Base-by-base conservation (phyloP, 2,329 filamentous ascomycete genomes). In the Botrytis deweyae region DNA sequence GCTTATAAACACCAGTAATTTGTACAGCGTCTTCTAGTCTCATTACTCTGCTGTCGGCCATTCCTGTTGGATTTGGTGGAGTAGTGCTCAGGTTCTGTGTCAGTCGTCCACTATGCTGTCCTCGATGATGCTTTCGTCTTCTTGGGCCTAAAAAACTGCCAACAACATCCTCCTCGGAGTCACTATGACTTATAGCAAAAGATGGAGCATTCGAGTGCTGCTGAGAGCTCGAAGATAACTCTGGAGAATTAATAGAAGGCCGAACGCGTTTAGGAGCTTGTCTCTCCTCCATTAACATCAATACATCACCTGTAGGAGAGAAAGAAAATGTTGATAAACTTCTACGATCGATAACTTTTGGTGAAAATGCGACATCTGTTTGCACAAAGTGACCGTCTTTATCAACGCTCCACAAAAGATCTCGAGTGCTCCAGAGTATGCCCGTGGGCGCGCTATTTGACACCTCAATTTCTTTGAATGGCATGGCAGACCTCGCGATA, bases 381-480 rank as follows among this genome's bases (percentile, higher is more conserved):
- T 92, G 90, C 42, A 85, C 87, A 74, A 92, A 91, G 4, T 86
- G 80, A 0, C 88, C 88, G 76, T 92, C 90, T 38, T 85, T 85
- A 1, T 89, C 89, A 10, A 87, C 90, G 1, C 89, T 90, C 90
- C 90, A 92, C 0, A 92, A 81, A 64, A 91, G 84, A 76, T 91
- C 89, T 75, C 89, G 87, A 75, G 90, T 86, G 73, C 88, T 88
- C 90, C 90, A 92, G 10, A 90, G 81, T 25, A 92, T 80, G 2
- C 86, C 86, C 14, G 85, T 86, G 1, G 90, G 90, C 4, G 89
- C 86, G 42, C 80, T 84, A 36, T 88, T 86, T 76, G 91, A 91
- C 58, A 87, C 83, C 74, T 90, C 87, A 65, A 92, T 86, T 77
- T 90, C 88, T 76, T 91, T 90, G 79, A 90, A 91, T 0, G 90